A percentile compares a stretch with the other conserved stretches of the same genome.
phyloP scores from a whole-genome alignment of 129 eudicot species.

The Chrysanthemum seticuspe region DNA sequence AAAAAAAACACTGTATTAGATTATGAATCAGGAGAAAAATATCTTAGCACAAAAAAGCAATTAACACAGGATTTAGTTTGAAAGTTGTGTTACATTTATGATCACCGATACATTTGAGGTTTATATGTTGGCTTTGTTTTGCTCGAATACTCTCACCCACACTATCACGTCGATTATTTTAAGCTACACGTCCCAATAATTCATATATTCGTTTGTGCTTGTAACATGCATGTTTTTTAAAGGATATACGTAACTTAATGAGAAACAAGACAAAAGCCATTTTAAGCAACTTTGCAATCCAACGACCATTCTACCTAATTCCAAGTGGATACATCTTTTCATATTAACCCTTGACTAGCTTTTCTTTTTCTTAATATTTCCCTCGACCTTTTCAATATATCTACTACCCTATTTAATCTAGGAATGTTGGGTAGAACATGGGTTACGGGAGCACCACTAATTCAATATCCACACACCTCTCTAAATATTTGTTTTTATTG shows the following conservation, averaged over 20 bases:
- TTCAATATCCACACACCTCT: constrained; percentile 20
- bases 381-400: constrained; percentile 28
- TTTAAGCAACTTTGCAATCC: constrained; percentile 26
- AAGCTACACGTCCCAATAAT: too few species aligned
- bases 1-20: too few species aligned
- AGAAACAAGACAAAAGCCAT: constrained; percentile 22
- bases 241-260: neutral
- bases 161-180: too few species aligned
- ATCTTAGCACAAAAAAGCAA: too few species aligned
- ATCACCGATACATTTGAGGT: too few species aligned
- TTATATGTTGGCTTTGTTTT: too few species aligned
- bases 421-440: constrained; percentile 44
- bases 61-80: too few species aligned
- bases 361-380: constrained; percentile 26
- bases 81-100: too few species aligned
- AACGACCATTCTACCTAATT: constrained; percentile 38
- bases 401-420: constrained; percentile 32
- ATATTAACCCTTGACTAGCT: constrained; percentile 40
- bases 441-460: constrained; percentile 30
- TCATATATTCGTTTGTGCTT: too few species aligned
- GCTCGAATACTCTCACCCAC: too few species aligned
- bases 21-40: too few species aligned
- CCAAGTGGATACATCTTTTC: constrained; percentile 45
- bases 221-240: too few species aligned
- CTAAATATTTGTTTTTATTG: neutral